Percentiles rank a stretch among this genome's conserved stretches.
phyloP scores from a whole-genome alignment of 371 early-diverging fungal genomes.

The Syncephalastrum contaminatum region DNA sequence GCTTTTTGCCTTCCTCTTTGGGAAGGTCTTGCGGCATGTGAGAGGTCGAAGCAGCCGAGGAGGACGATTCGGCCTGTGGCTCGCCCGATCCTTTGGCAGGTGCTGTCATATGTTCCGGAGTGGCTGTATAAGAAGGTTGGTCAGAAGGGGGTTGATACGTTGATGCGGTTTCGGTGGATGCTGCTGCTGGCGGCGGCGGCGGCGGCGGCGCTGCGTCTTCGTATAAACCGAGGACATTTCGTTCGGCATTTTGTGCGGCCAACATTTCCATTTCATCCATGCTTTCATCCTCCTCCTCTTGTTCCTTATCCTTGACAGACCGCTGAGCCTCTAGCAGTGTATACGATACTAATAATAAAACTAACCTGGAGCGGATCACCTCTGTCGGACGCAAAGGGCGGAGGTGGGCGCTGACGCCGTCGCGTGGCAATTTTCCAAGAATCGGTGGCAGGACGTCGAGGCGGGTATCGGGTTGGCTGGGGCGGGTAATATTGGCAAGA shows the following conservation, averaged over 20 bases:
- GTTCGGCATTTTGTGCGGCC: constrained; percentile 8
- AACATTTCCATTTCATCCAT: constrained; percentile 10
- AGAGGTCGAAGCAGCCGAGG: too few species aligned
- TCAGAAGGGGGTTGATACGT: not conserved
- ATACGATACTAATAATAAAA: too few species aligned
- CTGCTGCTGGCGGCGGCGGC: not conserved
- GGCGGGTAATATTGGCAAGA: too few species aligned
- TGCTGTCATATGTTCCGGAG: not conserved
- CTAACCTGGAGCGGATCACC: too few species aligned
- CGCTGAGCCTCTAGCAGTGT: too few species aligned
- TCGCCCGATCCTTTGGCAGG: not conserved
- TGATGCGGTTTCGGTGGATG: constrained; percentile 12
- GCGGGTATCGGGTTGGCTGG: too few species aligned
- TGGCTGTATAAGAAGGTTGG: not conserved
- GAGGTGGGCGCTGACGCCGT: too few species aligned
- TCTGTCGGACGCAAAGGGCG: too few species aligned
- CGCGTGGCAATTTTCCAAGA: too few species aligned
- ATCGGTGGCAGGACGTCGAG: too few species aligned
- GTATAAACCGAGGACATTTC: constrained; percentile 1
- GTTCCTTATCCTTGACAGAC: not conserved
- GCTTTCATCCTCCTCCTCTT: constrained; percentile 10
- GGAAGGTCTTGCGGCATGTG: too few species aligned
- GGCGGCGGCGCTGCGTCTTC: constrained; percentile 1
- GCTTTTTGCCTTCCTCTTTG: not conserved
- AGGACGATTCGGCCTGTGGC: too few species aligned